Percentiles rank a stretch among this genome's conserved stretches.
Conservation (phyloP, 441 rosid species). For the Gossypium laxum region DNA sequence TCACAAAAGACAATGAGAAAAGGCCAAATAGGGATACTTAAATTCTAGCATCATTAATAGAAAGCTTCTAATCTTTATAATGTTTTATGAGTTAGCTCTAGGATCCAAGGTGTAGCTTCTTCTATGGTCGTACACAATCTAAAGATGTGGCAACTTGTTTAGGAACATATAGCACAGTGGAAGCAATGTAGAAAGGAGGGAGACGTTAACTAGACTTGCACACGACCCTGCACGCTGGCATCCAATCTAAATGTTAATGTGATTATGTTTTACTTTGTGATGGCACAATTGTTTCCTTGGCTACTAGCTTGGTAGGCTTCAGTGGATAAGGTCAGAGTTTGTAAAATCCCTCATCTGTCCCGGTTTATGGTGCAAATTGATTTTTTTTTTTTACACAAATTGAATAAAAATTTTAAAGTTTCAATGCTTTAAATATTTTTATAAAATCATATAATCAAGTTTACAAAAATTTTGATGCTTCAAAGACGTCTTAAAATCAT, state of each 20-base stretch:
- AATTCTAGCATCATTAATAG: not conserved
- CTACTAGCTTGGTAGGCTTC: too few species aligned
- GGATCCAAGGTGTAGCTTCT: not conserved
- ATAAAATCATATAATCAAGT: too few species aligned
- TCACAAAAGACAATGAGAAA: constrained; percentile 3
- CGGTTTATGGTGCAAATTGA: too few species aligned
- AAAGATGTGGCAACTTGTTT: not conserved
- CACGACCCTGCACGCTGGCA: not conserved
- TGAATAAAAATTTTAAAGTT: too few species aligned
- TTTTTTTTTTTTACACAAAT: too few species aligned
- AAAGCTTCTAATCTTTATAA: not conserved
- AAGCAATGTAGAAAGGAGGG: not conserved
- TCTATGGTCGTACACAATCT: not conserved
- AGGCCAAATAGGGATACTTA: not conserved
- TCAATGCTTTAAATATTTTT: too few species aligned
- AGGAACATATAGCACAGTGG: not conserved
- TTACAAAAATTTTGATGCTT: too few species aligned
- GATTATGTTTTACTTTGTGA: not conserved
- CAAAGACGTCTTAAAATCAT: too few species aligned
- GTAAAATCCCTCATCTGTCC: too few species aligned
- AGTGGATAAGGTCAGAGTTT: too few species aligned
- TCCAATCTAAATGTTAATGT: not conserved
- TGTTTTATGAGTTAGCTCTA: not conserved
- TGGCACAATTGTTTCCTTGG: too few species aligned
- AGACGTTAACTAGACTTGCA: not conserved